These are phyloP conservation scores for Nakaseomyces delphensis DNA, from an alignment of 1,139 yeast species.

Conservation along the genomic window DNA sequence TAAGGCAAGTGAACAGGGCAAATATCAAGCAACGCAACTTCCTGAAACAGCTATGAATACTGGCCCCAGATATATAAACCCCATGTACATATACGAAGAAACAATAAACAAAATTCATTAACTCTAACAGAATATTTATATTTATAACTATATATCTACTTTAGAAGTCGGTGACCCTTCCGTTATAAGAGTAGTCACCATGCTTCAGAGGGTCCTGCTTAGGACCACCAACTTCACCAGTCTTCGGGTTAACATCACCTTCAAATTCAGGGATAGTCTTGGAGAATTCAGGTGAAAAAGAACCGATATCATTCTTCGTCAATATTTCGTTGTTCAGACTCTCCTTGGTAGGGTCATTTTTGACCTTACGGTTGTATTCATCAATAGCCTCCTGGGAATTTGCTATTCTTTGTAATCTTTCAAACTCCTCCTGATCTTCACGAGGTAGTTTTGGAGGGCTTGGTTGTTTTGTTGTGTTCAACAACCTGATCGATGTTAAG, in stretches of 20 bases:
- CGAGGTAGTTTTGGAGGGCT: slow-evolving; percentile 80
- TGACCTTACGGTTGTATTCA: slow-evolving; percentile 52
- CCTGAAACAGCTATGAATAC: slow-evolving; percentile 32
- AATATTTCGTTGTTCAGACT: slow-evolving; percentile 35
- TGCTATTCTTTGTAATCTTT: slow-evolving; percentile 71
- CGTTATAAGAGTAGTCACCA: slow-evolving; percentile 92
- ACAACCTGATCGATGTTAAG: not conserved
- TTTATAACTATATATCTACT: not conserved
- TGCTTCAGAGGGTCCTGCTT: slow-evolving; percentile 92
- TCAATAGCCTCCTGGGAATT: slow-evolving; percentile 73
- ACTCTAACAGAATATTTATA: slow-evolving; percentile 3
- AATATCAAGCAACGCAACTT: slow-evolving; percentile 75
- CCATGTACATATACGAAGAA: not conserved
- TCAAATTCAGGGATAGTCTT: slow-evolving; percentile 90
- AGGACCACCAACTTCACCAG: slow-evolving; percentile 98
- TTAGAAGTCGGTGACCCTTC: slow-evolving; percentile 90
- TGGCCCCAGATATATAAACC: not conserved
- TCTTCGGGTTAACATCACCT: slow-evolving; percentile 85
- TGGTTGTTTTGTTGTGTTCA: slow-evolving; percentile 36
- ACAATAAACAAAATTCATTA: not conserved
- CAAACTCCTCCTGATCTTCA: slow-evolving; percentile 90
- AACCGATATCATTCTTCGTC: slow-evolving; percentile 50
- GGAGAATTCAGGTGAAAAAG: slow-evolving; percentile 59
- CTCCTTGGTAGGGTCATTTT: slow-evolving; percentile 32
- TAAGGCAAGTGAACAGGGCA: slow-evolving; percentile 59